phyloP scores from a whole-genome alignment of 768 basidiomycete species.

The Pleurotus eryngii region DNA sequence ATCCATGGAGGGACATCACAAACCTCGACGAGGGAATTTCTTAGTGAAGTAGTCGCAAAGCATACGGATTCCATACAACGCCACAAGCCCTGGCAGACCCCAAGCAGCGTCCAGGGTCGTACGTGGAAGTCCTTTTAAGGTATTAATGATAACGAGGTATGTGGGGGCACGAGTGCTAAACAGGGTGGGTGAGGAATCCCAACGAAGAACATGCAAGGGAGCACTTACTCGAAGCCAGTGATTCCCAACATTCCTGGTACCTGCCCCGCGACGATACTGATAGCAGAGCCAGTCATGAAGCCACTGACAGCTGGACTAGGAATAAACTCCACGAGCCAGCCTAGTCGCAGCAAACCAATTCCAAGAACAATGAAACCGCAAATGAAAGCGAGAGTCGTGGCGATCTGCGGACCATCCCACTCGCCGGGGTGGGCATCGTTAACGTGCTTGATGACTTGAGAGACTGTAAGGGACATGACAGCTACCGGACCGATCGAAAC shows the following conservation, averaged over 20 bases:
- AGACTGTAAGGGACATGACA: constrained; percentile 90
- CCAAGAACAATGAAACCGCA: constrained; percentile 89
- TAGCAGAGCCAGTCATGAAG: constrained; percentile 98
- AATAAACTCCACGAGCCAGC: constrained; percentile 96
- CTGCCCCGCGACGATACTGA: constrained; percentile 87
- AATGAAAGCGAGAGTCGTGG: constrained; percentile 79
- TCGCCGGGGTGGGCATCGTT: constrained; percentile 46
- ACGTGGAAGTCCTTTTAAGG: constrained; percentile 74
- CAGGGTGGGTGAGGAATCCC: constrained; percentile 9
- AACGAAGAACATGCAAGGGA: background rate
- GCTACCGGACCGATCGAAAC: constrained; percentile 99
- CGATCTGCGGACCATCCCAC: constrained; percentile 74
- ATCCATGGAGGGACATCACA: constrained; percentile 12
- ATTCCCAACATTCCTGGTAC: constrained; percentile 89
- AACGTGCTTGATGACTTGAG: constrained; percentile 75
- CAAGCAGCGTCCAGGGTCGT: constrained; percentile 85
- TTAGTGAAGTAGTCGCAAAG: constrained; percentile 46
- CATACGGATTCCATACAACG: constrained; percentile 68
- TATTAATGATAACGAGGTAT: constrained; percentile 89
- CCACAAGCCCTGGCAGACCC: constrained; percentile 72
- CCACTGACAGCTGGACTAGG: constrained; percentile 81
- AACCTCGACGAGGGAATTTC: constrained; percentile 62
- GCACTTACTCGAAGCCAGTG: constrained; percentile 73
- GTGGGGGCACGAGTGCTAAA: constrained; percentile 79
- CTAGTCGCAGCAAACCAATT: constrained; percentile 84